Evolutionary conservation across 177 flowering plant genomes (phyloP).

Genomic region (Vitis hybrid): DNA sequence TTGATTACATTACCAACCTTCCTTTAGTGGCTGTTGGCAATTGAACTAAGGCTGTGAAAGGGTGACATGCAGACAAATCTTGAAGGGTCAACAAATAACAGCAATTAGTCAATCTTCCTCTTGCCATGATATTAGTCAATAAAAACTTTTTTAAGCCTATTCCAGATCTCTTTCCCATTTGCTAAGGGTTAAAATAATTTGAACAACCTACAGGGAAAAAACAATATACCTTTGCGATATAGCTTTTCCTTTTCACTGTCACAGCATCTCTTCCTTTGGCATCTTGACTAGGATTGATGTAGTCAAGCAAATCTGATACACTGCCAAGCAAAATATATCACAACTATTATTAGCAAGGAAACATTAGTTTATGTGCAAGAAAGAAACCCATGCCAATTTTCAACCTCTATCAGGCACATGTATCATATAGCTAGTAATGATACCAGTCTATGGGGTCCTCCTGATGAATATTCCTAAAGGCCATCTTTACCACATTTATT

Average conservation of each 20-base stretch:
- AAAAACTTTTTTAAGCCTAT: not conserved
- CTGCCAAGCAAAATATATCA: conserved; percentile 40
- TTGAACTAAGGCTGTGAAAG: not conserved
- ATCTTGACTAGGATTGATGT: conserved; percentile 79
- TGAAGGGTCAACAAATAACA: not conserved
- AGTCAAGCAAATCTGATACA: conserved; percentile 97
- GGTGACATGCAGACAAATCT: not conserved
- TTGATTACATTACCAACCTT: not conserved
- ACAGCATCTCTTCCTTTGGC: conserved; percentile 59
- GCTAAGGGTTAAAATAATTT: not conserved
- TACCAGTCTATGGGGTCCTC: not conserved
- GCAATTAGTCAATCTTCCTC: not conserved
- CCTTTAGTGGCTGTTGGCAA: not conserved
- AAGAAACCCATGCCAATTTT: not conserved
- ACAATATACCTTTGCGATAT: conserved; percentile 61
- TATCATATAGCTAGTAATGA: not conserved
- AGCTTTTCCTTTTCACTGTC: conserved; percentile 59
- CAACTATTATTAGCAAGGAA: not conserved
- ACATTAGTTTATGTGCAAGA: not conserved
- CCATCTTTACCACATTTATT: not conserved
- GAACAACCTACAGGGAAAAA: not conserved
- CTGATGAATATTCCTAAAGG: not conserved
- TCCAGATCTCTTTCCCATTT: not conserved
- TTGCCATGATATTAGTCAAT: not conserved
- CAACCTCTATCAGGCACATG: no score